Base-by-base conservation (phyloP, 2,329 filamentous ascomycete species). In the Fusarium sp. region DNA sequence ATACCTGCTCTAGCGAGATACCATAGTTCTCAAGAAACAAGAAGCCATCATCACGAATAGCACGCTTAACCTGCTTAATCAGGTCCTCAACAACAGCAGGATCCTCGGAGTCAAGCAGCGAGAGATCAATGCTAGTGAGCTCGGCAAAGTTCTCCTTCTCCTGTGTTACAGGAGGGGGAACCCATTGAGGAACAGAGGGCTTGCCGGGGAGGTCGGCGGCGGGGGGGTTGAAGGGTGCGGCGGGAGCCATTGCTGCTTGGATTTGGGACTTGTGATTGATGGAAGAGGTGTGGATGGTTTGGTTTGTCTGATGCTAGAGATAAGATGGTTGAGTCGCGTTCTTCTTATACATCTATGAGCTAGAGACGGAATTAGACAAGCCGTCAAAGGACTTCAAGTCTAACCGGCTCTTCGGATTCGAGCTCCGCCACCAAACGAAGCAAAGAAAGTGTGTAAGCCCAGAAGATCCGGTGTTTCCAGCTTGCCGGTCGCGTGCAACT, bases 21-120 rank as follows among this genome's bases (percentile, higher is more conserved):
- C 86, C 86, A 67, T 88, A 87, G 76, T 89, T 86, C 70, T 86
- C 84, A 0, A 88, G 79, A 75, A 87, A 87, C 6, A 86, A 75
- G 59, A 86, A 86, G 0, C 84, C 84, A 71, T 86, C 84, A 25
- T 86, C 81, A 8, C 82, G 81, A 63, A 86, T 86, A 4, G 84
- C 85, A 7, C 69, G 58, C 69, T 86, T 86, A 38, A 84, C 82
- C 59, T 84, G 81, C 50, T 85, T 75, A 5, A 88, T 81, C 4
- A 88, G 81, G 3, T 80, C 70, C 17, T 85, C 81, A 2, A 87
- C 84, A 0, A 87, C 83, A 3, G 81, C 77, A 9, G 83, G 81
- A 63, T 85, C 83, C 1, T 82, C 77, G 0, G 83, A 85, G 72
- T 85, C 83, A 6, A 87, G 77, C 71, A 87, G 69, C 54, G 84